Evolutionary conservation across 2,329 filamentous ascomycete genomes (phyloP), one percentile per base, ranked within the genome.

Genomic region (Exophiala dermatitidis): DNA sequence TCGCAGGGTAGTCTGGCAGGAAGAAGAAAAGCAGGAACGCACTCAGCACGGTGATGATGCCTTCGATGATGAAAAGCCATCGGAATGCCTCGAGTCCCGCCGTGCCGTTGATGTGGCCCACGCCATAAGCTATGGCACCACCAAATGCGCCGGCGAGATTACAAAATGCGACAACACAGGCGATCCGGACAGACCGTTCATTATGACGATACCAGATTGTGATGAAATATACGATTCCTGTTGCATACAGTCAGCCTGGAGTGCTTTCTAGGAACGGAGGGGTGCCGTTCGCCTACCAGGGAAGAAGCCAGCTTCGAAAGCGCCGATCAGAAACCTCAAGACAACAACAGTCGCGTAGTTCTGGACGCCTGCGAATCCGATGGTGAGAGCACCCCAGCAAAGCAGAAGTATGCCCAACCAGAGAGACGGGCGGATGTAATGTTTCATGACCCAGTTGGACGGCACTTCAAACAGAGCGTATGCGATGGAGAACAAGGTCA

Each of bases 171-270:
- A 78, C 66, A 60, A 75, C 71, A 57, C 77, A 73, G 0, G 78
- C 77, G 64, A 86, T 77, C 4, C 81, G 78, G 63, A 81, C 76
- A 1, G 75, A 76, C 28, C 78, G 71, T 63, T 83, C 79, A 2
- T 78, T 74, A 5, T 73, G 71, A 9, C 76, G 74, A 61, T 81
- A 82, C 71, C 78, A 79, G 58, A 80, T 78, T 1, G 75, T 75
- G n/a, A 77, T 63, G 59, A 72, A 73, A 57, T 71, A 73, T 6
- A 75, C 73, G 10, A 78, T 66, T 1, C 74, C 56, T 47, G 12
- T n/a, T 2, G 30, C 9, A 1, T 26, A 43, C 5, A 37, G 2
- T 4, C 26, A 19, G 8, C 31, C 6, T 31, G 9, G 6, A 10
- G 40, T 7, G 32, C 5, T 28, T 5, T 28, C 4, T 8, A 28